Evolutionary conservation across 768 basidiomycete species (phyloP).

Genomic region (Mycena metata): DNA sequence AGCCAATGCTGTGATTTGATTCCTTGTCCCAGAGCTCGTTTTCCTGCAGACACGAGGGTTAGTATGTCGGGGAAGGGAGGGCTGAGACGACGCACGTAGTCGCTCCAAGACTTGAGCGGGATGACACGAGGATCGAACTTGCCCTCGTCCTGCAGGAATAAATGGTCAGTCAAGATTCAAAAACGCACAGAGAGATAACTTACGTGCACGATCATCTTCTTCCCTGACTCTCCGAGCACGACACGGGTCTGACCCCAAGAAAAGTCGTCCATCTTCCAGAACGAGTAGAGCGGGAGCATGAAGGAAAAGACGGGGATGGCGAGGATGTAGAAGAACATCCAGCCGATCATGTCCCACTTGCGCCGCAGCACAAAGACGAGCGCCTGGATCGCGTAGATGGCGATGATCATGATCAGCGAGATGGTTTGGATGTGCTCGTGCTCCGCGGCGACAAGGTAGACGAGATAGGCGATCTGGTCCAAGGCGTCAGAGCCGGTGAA

Average conservation of each 20-base stretch:
- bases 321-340: constrained; percentile 96
- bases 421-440: constrained; percentile 80
- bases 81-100: constrained; percentile 74
- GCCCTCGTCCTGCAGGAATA: constrained; percentile 84
- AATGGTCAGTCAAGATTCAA: constrained; percentile 17
- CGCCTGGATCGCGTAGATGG: constrained; percentile 95
- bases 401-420: constrained; percentile 93
- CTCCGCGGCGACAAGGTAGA: constrained; percentile 72
- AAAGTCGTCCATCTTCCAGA: constrained; percentile 99
- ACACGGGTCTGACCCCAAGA: constrained; percentile 95
- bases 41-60: constrained; percentile 62
- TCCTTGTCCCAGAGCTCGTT: constrained; percentile 99
- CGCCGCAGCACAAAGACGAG: constrained; percentile 91
- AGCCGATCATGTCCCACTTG: constrained; percentile 84
- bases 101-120: constrained; percentile 96
- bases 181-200: constrained; percentile 46
- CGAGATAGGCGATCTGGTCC: constrained; percentile 84
- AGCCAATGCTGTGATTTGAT: constrained; percentile 94
- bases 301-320: constrained; percentile 96
- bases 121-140: constrained; percentile 95
- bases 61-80: constrained; percentile 4
- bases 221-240: constrained; percentile 94
- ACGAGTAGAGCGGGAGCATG: constrained; percentile 92
- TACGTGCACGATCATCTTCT: constrained; percentile 96
- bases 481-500: constrained; percentile 26